A percentile compares a stretch with the other conserved stretches of the same genome.
These are phyloP conservation scores for Sarocladium brachiariae DNA, from an alignment of 2,329 filamentous ascomycete genomes.

Conservation along the genomic window DNA sequence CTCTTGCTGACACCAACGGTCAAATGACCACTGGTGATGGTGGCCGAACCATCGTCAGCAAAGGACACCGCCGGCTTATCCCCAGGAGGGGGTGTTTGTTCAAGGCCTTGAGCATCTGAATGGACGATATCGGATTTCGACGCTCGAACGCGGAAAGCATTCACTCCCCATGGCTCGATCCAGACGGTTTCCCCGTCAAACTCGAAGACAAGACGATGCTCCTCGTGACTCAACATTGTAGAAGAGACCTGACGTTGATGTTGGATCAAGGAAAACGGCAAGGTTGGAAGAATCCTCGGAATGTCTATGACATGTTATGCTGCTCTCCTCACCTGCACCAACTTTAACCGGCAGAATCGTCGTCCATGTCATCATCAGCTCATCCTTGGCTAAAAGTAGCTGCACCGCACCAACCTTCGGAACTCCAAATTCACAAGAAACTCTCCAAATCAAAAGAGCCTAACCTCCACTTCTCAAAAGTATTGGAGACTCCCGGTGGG, in stretches of 20 bases:
- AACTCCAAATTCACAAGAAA: no score
- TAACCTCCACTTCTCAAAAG: no score
- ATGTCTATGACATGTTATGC: no score
- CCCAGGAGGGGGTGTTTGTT: slow-evolving; percentile 24
- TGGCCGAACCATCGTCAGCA: slow-evolving; percentile 13
- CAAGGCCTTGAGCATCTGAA: slow-evolving; percentile 8
- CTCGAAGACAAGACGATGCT: slow-evolving; percentile 19
- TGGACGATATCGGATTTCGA: slow-evolving; percentile 25
- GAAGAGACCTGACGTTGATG: neutral
- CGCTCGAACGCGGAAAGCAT: slow-evolving; percentile 39
- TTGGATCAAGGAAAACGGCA: neutral
- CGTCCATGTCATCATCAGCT: neutral
- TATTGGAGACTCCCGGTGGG: no score
- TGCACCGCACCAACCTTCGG: no score
- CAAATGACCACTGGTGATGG: slow-evolving; percentile 24
- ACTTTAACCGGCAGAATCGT: neutral
- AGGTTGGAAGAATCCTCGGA: neutral
- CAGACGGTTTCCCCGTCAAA: slow-evolving; percentile 40
- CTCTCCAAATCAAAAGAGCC: no score
- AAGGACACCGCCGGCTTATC: slow-evolving; percentile 13
- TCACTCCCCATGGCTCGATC: slow-evolving; percentile 41
- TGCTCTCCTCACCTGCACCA: neutral
- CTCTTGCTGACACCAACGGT: slow-evolving; percentile 20
- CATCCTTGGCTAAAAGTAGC: no score
- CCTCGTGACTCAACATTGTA: slow-evolving; percentile 14